phyloP scores from a whole-genome alignment of 352 stramenopile genomes.

The Pythium insidiosum region DNA sequence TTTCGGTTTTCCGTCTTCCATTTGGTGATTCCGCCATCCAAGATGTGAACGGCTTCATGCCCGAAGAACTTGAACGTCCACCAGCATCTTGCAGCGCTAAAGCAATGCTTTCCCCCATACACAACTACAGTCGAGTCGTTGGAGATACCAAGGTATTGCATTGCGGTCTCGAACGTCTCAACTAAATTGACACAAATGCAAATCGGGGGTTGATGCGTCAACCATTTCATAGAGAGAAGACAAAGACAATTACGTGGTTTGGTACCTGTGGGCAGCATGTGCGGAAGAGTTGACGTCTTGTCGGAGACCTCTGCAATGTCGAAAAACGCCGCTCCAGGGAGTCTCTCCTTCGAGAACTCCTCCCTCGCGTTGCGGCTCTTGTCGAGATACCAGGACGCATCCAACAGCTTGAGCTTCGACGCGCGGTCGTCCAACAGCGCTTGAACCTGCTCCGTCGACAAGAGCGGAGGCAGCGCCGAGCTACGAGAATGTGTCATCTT shows the following conservation, averaged over 20 bases:
- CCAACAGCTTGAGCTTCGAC: conserved; percentile 50
- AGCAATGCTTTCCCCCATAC: conserved; percentile 77
- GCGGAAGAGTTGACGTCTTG: conserved; percentile 57
- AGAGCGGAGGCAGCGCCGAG: conserved; percentile 31
- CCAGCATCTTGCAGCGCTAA: conserved; percentile 76
- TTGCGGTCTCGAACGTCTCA: conserved; percentile 56
- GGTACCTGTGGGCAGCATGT: conserved; percentile 70
- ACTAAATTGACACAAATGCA: conserved; percentile 9
- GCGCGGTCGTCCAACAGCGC: conserved; percentile 17
- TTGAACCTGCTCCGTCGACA: conserved; percentile 46
- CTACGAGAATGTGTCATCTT: no score
- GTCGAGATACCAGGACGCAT: conserved; percentile 81
- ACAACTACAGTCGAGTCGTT: conserved; percentile 71
- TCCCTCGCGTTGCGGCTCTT: conserved; percentile 51
- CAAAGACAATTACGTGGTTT: neutral
- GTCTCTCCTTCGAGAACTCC: conserved; percentile 47
- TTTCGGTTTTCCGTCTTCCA: conserved; percentile 59
- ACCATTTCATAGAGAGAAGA: no score
- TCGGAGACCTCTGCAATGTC: conserved; percentile 88
- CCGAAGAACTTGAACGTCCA: conserved; percentile 90
- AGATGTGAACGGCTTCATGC: conserved; percentile 78
- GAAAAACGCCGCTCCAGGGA: conserved; percentile 87
- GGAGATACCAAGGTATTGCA: conserved; percentile 55
- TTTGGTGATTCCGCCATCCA: conserved; percentile 73
- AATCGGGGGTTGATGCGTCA: no score